Evolutionary conservation across 768 basidiomycete genomes (phyloP).

Genomic region (Hemileccinum impolitum): DNA sequence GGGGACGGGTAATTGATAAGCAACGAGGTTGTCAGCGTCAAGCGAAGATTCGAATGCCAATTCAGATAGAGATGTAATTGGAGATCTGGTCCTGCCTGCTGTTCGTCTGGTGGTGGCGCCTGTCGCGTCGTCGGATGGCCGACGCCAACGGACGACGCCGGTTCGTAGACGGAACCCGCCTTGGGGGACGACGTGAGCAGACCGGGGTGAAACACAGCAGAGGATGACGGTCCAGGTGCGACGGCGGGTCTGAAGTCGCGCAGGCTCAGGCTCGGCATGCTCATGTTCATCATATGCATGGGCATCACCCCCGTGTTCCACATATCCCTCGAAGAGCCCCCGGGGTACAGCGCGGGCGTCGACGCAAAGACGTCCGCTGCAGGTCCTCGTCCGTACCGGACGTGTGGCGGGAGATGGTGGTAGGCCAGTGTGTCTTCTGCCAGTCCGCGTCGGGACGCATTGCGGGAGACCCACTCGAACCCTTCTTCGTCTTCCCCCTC

Average conservation of each 20-base stretch:
- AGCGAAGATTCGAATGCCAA: constrained; percentile 84
- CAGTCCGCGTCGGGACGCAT: constrained; percentile 54
- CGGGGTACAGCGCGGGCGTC: constrained; percentile 42
- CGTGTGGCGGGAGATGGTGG: constrained; percentile 69
- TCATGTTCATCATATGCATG: constrained; percentile 20
- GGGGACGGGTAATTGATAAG: constrained; percentile 97
- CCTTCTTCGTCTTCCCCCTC: constrained; percentile 71
- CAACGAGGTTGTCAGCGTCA: constrained; percentile 88
- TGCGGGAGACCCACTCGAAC: constrained; percentile 78
- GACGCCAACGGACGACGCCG: constrained; percentile 14
- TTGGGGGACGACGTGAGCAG: constrained; percentile 31
- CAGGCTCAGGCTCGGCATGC: constrained; percentile 40
- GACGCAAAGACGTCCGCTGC: constrained; percentile 57
- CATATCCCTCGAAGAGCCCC: constrained; percentile 38
- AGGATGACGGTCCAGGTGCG: constrained; percentile 5
- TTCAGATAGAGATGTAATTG: constrained; percentile 85
- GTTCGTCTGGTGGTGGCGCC: constrained; percentile 22
- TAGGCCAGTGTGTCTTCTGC: constrained; percentile 53
- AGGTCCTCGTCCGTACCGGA: constrained; percentile 60
- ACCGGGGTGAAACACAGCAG: constrained; percentile 31
- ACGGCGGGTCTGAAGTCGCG: constrained; percentile 34
- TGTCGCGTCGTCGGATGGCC: constrained; percentile 15
- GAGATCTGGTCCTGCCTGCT: constrained; percentile 52
- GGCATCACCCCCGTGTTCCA: constrained; percentile 35
- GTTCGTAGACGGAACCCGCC: constrained; percentile 11